Percentiles rank a stretch among this genome's conserved stretches.
These are phyloP conservation scores for Brassica rapa DNA, from an alignment of 345 rosid species.

Conservation along the genomic window DNA sequence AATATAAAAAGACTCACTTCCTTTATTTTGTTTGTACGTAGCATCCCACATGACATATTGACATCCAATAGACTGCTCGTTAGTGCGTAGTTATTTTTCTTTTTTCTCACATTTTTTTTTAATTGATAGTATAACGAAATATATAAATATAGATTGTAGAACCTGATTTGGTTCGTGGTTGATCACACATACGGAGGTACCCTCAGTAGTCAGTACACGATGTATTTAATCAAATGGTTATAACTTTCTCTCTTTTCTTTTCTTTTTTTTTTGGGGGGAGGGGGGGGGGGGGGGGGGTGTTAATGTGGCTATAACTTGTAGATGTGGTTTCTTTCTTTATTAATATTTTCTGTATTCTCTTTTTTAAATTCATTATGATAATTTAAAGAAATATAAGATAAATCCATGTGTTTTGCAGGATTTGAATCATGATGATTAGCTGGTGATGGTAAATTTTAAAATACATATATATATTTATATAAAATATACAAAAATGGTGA, in stretches of 20 bases:
- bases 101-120: conserved; percentile 25
- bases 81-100: conserved; percentile 32
- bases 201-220: conserved; percentile 30
- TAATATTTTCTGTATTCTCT: background rate
- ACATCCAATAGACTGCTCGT: conserved; percentile 39
- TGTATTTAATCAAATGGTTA: conserved; percentile 23
- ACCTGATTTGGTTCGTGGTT: conserved; percentile 45
- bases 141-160: conserved; percentile 13
- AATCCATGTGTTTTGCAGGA: conserved; percentile 19
- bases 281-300: too few species aligned
- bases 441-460: background rate
- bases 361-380: background rate
- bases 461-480: background rate
- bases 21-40: conserved; percentile 9
- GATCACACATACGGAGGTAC: conserved; percentile 41
- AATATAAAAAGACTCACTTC: conserved; percentile 8
- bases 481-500: background rate
- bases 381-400: conserved; percentile 17
- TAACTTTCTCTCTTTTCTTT: background rate
- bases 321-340: conserved; percentile 29
- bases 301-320: conserved; percentile 28
- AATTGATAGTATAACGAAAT: conserved; percentile 6
- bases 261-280: background rate
- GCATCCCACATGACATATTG: conserved; percentile 33
- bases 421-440: conserved; percentile 22